Evolutionary conservation across 129 eudicot genomes (phyloP).

Genomic region (Flaveria trinervia): DNA sequence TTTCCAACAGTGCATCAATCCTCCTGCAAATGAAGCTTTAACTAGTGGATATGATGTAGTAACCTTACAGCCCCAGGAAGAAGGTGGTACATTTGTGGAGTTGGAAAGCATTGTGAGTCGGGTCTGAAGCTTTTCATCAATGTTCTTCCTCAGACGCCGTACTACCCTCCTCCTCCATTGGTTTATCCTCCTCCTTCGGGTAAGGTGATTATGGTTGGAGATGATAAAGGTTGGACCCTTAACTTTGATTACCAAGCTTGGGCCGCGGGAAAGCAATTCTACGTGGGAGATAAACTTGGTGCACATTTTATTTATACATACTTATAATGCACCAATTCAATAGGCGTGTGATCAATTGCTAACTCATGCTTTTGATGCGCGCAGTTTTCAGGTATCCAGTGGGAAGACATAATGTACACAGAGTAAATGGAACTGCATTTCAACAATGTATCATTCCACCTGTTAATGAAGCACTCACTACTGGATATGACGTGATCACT

Average conservation of each 20-base stretch:
- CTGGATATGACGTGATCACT: conserved; percentile 36
- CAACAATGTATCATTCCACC: conserved; percentile 29
- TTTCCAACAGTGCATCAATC: conserved; percentile 28
- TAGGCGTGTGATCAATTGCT: background rate
- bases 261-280: conserved; percentile 35
- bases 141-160: conserved; percentile 16
- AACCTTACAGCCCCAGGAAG: conserved; percentile 32
- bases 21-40: conserved; percentile 34
- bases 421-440: conserved; percentile 35
- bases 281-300: conserved; percentile 38
- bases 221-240: conserved; percentile 33
- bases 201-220: conserved; percentile 35
- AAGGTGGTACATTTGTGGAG: conserved; percentile 48
- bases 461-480: conserved; percentile 22
- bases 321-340: background rate
- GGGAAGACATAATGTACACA: conserved; percentile 41
- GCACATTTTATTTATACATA: background rate
- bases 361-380: background rate
- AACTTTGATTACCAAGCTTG: conserved; percentile 37
- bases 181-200: background rate
- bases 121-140: conserved; percentile 34
- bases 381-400: conserved; percentile 42
- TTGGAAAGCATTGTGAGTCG: conserved; percentile 36
- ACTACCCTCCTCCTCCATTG: conserved; percentile 11
- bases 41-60: conserved; percentile 39